Base-by-base conservation (phyloP, 129 eudicot species). In the Daucus carota region DNA sequence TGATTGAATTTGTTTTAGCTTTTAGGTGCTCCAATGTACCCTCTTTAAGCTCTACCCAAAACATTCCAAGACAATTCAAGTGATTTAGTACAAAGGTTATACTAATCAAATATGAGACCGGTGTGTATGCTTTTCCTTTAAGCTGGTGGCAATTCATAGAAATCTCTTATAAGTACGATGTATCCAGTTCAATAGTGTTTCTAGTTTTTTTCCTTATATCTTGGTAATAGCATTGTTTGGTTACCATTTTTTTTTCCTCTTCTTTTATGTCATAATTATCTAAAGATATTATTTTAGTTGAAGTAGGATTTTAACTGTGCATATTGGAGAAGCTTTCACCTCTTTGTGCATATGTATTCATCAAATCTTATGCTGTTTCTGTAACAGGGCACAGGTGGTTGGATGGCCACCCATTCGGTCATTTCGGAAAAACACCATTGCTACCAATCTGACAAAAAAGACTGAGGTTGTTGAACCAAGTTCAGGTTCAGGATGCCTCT, bases 351-450 rank as follows among this genome's bases (percentile, higher is more conserved):
- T 36, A 8, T 57, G 32, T 60, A 60, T 67, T 33, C 13, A 33
- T 15, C 72, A 33, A 67, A 16, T 54, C 1, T 33, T 1, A 18
- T 5, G 17, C 13, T 6, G 47, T 38, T 34, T 69, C 2, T 36
- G 16, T 67, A 69, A 69, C 50, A 79, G 82, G 78, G 82, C 82
- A 5, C 78, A 79, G 50, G 82, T 79, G 6, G 78, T 79, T 26
- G 78, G 82, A 32, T 79, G 82, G 82, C 82, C 82, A 31, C 82
- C 82, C 32, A 76, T 79, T 20, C 22, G 78, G 44, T 79, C 82
- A 8, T 79, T 79, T 71, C 28, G 82, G 16, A 79, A 79, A 62
- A 79, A 79, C 73, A 73, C 28, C 45, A 46, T 77, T 4, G 62
- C 80, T 20, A 71, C 52, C 63, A 50, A 66, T 28, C 26, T 22